Evolutionary conservation across 202 grass and related monocot genomes (phyloP).

Genomic region (Zoysia matrella): DNA sequence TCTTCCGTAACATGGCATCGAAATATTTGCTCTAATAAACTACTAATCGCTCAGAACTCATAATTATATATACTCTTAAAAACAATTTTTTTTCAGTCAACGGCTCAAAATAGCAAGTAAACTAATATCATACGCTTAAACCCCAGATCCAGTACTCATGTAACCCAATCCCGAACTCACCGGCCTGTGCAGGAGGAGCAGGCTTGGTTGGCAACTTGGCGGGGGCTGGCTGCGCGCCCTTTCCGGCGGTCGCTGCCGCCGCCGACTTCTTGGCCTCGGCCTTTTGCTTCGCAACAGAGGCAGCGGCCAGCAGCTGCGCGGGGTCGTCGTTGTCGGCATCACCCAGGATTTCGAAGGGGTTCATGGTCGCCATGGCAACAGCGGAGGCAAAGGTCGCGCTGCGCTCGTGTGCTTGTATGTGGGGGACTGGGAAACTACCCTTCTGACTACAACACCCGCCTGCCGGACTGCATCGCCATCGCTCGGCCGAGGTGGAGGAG

Average conservation of each 20-base stretch:
- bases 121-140: not conserved
- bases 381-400: conserved; percentile 13
- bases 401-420: conserved; percentile 26
- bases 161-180: conserved; percentile 45
- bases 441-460: conserved; percentile 34
- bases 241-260: conserved; percentile 45
- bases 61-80: not conserved
- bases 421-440: conserved; percentile 50
- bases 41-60: not conserved
- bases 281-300: conserved; percentile 67
- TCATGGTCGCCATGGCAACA: conserved; percentile 67
- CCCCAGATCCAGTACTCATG: conserved; percentile 44
- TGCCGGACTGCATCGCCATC: conserved; percentile 56
- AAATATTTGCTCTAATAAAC: not conserved
- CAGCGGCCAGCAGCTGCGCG: conserved; percentile 63
- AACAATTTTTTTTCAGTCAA: not conserved
- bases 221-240: conserved; percentile 43
- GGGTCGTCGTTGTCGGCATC: conserved; percentile 82
- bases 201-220: conserved; percentile 73
- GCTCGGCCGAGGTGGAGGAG: conserved; percentile 14
- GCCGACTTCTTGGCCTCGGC: conserved; percentile 69
- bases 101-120: not conserved
- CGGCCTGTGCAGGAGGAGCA: conserved; percentile 70
- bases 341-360: conserved; percentile 85
- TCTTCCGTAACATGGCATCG: not conserved